Percentiles rank a stretch among this genome's conserved stretches.
phyloP scores from a whole-genome alignment of 108 stramenopile genomes.

The Skeletonema grethae region DNA sequence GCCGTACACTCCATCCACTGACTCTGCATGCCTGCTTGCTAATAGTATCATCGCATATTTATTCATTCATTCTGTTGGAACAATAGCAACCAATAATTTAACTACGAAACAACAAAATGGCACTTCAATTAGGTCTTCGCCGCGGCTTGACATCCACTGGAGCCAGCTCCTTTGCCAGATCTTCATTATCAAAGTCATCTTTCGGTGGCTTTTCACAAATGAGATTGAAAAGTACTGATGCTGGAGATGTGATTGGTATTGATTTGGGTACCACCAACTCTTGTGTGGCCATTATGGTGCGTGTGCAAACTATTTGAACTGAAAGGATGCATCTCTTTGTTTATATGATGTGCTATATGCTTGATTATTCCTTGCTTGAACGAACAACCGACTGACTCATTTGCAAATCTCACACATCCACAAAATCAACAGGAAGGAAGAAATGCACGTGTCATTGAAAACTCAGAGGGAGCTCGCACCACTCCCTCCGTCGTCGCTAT shows the following conservation, averaged over 20 bases:
- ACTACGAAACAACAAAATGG: constrained; percentile 17
- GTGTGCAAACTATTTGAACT: constrained; percentile 22
- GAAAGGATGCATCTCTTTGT: neutral
- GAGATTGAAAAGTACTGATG: constrained; percentile 67
- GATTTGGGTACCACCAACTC: constrained; percentile 99
- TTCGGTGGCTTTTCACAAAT: constrained; percentile 12
- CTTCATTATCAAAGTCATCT: constrained; percentile 14
- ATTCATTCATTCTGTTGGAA: neutral
- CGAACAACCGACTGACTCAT: neutral
- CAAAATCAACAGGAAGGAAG: constrained; percentile 81
- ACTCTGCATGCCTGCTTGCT: neutral
- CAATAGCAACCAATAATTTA: neutral
- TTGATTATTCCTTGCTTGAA: neutral
- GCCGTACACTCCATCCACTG: no score
- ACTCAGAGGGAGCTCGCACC: constrained; percentile 98
- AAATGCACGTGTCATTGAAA: constrained; percentile 99
- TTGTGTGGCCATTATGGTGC: constrained; percentile 99
- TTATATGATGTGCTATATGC: neutral
- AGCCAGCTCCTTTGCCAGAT: constrained; percentile 3
- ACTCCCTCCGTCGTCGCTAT: constrained; percentile 98
- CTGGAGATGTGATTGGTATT: constrained; percentile 98
- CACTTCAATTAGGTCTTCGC: constrained; percentile 44
- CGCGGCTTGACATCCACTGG: constrained; percentile 19
- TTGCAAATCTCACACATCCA: neutral
- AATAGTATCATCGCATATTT: neutral